Evolutionary conservation across 306 rosid species (phyloP).

Genomic region (Quercus gilva): DNA sequence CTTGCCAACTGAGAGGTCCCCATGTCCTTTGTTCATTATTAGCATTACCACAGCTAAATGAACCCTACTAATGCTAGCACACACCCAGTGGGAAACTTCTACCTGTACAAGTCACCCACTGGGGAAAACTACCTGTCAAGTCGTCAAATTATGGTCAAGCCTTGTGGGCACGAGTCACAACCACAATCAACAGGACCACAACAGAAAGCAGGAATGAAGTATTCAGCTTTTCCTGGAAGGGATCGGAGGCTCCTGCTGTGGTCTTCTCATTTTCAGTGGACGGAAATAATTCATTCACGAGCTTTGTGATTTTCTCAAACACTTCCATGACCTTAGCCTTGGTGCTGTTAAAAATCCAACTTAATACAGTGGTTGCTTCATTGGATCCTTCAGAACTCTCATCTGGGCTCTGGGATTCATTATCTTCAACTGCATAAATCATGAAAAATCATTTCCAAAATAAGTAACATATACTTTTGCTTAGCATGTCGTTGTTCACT

Average conservation of each 20-base stretch:
- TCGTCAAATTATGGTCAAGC: slow-evolving; percentile 45
- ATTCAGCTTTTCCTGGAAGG: slow-evolving; percentile 52
- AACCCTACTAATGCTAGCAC: neutral
- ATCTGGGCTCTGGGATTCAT: neutral
- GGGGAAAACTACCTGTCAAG: slow-evolving; percentile 24
- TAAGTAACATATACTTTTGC: neutral
- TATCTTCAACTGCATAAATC: slow-evolving; percentile 31
- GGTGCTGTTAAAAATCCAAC: slow-evolving; percentile 41
- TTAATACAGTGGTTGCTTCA: slow-evolving; percentile 24
- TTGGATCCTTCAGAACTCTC: slow-evolving; percentile 26
- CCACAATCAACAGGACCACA: slow-evolving; percentile 67
- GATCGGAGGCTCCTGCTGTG: slow-evolving; percentile 13
- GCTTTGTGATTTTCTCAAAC: slow-evolving; percentile 41
- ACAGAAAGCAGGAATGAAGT: slow-evolving; percentile 63
- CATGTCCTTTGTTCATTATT: neutral
- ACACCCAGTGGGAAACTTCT: neutral
- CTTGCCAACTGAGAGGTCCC: neutral
- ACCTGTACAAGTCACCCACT: neutral
- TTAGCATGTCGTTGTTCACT: neutral
- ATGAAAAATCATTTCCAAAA: neutral
- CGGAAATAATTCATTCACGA: slow-evolving; percentile 42
- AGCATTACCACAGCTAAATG: neutral
- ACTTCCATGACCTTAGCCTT: slow-evolving; percentile 44
- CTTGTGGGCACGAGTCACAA: slow-evolving; percentile 45
- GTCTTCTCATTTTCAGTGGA: slow-evolving; percentile 11